A percentile compares a stretch with the other conserved stretches of the same genome.
Evolutionary conservation across 2,329 filamentous ascomycete species (phyloP).

Genomic region (Colletotrichum melonis): DNA sequence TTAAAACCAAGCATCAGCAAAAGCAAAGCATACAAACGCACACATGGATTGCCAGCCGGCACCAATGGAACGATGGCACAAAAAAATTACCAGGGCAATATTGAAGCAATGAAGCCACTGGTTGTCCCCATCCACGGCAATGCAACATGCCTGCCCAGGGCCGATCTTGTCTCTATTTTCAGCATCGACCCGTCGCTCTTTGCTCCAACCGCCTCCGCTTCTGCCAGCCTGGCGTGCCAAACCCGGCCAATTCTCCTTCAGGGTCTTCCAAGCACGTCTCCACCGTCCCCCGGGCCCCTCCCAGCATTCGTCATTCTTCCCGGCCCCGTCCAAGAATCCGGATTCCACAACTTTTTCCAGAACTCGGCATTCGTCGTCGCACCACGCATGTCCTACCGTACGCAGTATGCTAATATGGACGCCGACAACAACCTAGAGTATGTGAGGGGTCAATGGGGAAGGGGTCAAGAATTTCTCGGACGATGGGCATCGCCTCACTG

Average conservation of each 20-base stretch:
- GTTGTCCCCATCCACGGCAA: conserved; percentile 1
- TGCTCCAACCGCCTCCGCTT: conserved; percentile 14
- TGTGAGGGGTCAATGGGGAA: conserved; percentile 2
- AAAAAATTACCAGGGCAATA: not conserved
- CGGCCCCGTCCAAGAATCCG: conserved; percentile 10
- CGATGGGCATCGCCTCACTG: conserved; percentile 18
- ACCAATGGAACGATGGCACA: not conserved
- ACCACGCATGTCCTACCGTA: not conserved
- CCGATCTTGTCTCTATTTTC: conserved; percentile 34
- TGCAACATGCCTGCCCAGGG: conserved; percentile 26
- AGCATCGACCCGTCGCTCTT: conserved; percentile 27
- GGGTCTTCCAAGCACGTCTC: conserved; percentile 29
- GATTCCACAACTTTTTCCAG: conserved; percentile 25
- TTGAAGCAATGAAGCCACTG: not conserved
- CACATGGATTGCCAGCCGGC: not conserved
- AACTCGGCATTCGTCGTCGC: conserved; percentile 20
- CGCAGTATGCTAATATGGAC: not conserved
- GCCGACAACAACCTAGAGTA: not conserved
- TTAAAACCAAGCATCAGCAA: not conserved
- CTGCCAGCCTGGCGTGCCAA: not conserved
- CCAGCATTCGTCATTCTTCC: conserved; percentile 28
- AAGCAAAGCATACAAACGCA: not conserved
- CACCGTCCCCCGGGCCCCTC: conserved; percentile 2
- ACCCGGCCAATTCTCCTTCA: conserved; percentile 22
- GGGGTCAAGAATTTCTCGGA: not conserved